Evolutionary conservation across 176 grass and related monocot species (phyloP), one percentile per base, ranked within the genome.

Genomic region (Phragmites australis): DNA sequence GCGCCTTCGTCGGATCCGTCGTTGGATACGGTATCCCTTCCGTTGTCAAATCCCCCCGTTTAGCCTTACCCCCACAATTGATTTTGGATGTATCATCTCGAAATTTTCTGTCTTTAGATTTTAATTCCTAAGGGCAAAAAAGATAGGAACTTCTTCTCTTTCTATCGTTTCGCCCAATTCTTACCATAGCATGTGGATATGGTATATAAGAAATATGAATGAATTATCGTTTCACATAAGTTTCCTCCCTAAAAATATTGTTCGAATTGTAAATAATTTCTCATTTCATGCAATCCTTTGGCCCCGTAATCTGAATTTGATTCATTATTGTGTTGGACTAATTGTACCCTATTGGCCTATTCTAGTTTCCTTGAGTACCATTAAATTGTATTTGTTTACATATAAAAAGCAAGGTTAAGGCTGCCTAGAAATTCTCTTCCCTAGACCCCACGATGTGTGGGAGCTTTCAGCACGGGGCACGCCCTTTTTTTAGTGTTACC

Each of bases 1-100:
- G 96, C 40, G 90, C 90, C 46, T 84, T 93, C 42, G 68, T 99
- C 4, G 92, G 96, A 61, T 91, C 90, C 87, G 81, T 99, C 70
- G 74, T 99, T 46, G 96, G 96, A 82, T 99, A 93, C 72, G 90
- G 96, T 99, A 83, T 39, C 48, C 15, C 25, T 16, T 9, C 21
- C 27, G 37, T 8, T 45, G 3, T 27, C 26, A 19, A 19, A 39
- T 12, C 46, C 3, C 17, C 81, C 46, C 52, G 0, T 22, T 45
- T 72, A 11, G 9, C 27, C 8, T 10, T 68, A 19, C 26, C 41
- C 21, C 23, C 19, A n/a, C n/a, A n/a, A n/a, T n/a, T n/a, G n/a
- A n/a, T n/a, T n/a, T n/a, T n/a, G n/a, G n/a, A n/a, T n/a, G n/a
- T n/a, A n/a, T n/a, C n/a, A n/a, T n/a, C 1, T 51, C 9, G 2